Base-by-base conservation (phyloP, 768 basidiomycete genomes). In the Ramaria sp. region DNA sequence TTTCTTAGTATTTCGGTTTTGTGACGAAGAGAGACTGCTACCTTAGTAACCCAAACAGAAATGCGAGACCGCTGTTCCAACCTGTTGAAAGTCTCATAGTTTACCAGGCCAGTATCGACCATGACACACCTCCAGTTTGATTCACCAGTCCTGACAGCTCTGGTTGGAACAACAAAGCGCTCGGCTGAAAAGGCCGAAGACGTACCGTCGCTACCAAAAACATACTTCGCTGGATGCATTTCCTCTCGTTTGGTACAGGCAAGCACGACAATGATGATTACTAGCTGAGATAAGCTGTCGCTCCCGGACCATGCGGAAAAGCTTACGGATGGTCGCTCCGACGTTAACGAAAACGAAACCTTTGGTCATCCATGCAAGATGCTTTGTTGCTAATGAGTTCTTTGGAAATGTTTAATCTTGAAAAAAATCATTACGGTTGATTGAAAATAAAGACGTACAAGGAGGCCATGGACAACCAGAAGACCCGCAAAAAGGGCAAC, bases 261-360 rank as follows among this genome's bases (percentile, higher is more conserved):
- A 37, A 92, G 77, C 17, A 95, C 78, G 22, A 84, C 83, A 65
- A 95, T 87, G 61, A 92, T 85, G 64, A 93, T 91, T 27, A 91
- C 83, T 87, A 49, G 17, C n/a, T 22, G 2, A 31, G 19, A 33
- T 15, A n/a, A 30, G 1, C 10, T 47, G 22, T 7, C 9, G 24
- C 1, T 9, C 9, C 34, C 15, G 45, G 20, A 10, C n/a, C 9
- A 31, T 33, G 43, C 43, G 37, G 43, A 48, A 12, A 27, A 31
- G 71, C 78, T 62, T 59, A 85, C 83, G 63, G 54, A 86, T 70
- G 3, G 90, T 86, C 11, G 87, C 76, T 41, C 90, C 90, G 52
- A 94, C 74, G 68, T 95, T 94, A 63, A 94, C 74, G 67, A 94
- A 93, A 4, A 94, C 89, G 64, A 91, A 91, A 30, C 78, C 78